Base-by-base conservation (phyloP, 257 asterid species). In the Solanum paucissectum region DNA sequence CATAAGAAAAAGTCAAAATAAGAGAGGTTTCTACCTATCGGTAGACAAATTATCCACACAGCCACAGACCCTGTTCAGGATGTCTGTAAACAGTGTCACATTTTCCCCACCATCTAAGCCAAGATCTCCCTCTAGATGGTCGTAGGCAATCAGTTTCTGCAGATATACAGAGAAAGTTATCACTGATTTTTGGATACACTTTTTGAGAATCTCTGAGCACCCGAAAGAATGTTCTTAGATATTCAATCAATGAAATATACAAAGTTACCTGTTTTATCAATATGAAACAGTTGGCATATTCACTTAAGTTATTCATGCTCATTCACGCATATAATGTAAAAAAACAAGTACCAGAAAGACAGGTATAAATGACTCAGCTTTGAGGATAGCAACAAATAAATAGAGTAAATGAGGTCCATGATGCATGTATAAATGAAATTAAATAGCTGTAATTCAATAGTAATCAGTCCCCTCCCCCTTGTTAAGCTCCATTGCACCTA, bases 101-200 rank as follows among this genome's bases (percentile, higher is more conserved):
- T 94, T 93, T 93, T 93, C 92, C 60, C 98, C 97, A 86, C 94
- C 95, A 89, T 95, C 99, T 85, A 95, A 92, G 90, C 99, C 99
- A 68, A 98, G 99, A 91, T 97, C 99, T 68, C 99, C 99, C 94
- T 96, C 99, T 66, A 97, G 93, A 91, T 96, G 98, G 89, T 96
- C 95, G 87, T 97, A 97, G 64, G 95, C 99, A 42, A 96, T 96
- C 92, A 97, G 99, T 97, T 97, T 97, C 99, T 97, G 95, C 91
- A 87, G 62, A 29, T 49, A 81, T 86, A 11, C 44, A 40, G 64
- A 83, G 68, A 83, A 27, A 25, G 34, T 40, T n/a, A 69, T 29
- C 37, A 27, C 40, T 74, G 14, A 64, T 52, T 55, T 84, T 76
- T 58, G 14, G 68, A 25, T 69, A 75, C 23, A 20, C 52, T 37